These are phyloP conservation scores for Chaetoceros tenuissimus DNA, from an alignment of 108 stramenopile species.

Conservation along the genomic window DNA sequence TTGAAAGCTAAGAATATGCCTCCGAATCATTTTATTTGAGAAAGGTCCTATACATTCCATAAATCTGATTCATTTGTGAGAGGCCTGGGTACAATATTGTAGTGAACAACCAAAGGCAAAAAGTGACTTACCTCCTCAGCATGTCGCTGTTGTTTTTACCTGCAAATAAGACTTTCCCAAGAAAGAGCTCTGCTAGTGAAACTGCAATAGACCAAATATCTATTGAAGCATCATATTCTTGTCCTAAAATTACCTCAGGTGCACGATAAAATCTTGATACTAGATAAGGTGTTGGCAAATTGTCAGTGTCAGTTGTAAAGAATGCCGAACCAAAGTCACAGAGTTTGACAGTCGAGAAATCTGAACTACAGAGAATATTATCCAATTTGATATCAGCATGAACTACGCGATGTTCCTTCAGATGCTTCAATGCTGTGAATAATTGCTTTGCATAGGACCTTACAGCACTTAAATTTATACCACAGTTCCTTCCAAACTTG, in stretches of 20 bases:
- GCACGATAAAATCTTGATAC: slow-evolving; percentile 98
- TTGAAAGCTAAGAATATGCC: slow-evolving; percentile 60
- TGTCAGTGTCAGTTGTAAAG: slow-evolving; percentile 64
- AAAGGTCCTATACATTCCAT: slow-evolving; percentile 91
- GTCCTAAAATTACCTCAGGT: slow-evolving; percentile 97
- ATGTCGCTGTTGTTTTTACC: slow-evolving; percentile 95
- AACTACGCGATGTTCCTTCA: slow-evolving; percentile 77
- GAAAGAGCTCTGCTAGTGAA: slow-evolving; percentile 91
- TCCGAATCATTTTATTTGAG: slow-evolving; percentile 70
- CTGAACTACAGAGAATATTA: slow-evolving; percentile 91
- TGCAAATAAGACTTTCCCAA: slow-evolving; percentile 85
- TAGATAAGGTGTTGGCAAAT: slow-evolving; percentile 91
- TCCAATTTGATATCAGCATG: slow-evolving; percentile 99
- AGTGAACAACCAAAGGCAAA: slow-evolving; percentile 87
- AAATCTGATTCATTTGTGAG: no score
- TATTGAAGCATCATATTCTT: slow-evolving; percentile 81
- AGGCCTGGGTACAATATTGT: slow-evolving; percentile 89
- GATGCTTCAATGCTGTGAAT: slow-evolving; percentile 75
- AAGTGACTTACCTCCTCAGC: slow-evolving; percentile 80
- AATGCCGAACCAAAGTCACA: slow-evolving; percentile 96
- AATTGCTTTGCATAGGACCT: slow-evolving; percentile 87
- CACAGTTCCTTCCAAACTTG: slow-evolving; percentile 90
- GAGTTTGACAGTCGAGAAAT: slow-evolving; percentile 76
- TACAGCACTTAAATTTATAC: slow-evolving; percentile 86
- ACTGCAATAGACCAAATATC: slow-evolving; percentile 93